Conservation (phyloP, 345 rosid genomes). For the Syzygium grande region DNA sequence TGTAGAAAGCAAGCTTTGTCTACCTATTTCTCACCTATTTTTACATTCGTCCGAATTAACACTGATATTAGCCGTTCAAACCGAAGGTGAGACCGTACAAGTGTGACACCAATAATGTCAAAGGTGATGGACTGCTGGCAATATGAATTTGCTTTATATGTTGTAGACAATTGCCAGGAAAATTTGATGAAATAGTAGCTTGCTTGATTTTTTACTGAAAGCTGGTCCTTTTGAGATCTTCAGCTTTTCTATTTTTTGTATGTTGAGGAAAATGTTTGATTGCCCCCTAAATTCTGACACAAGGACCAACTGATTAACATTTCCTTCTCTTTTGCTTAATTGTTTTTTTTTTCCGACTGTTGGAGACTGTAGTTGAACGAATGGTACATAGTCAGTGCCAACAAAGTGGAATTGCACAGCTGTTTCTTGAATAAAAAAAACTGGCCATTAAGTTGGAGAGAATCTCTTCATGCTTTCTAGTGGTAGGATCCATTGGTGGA, state of each 20-base stretch:
- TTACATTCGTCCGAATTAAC: neutral
- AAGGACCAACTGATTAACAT: neutral
- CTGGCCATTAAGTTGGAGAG: neutral
- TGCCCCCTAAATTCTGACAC: neutral
- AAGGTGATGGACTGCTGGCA: neutral
- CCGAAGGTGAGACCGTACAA: neutral
- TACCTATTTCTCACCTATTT: neutral
- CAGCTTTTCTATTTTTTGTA: neutral
- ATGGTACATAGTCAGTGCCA: neutral
- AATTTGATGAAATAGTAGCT: neutral
- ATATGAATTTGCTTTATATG: neutral
- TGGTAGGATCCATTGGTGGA: neutral
- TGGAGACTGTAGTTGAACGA: neutral
- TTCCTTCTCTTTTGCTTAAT: neutral
- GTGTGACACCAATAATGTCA: neutral
- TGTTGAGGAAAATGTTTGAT: neutral
- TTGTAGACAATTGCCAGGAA: neutral
- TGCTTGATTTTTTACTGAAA: neutral
- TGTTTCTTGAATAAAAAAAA: neutral
- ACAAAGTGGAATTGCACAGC: neutral
- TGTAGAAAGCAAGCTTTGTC: neutral
- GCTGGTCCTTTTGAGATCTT: neutral
- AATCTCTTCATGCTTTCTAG: neutral
- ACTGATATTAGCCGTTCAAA: neutral
- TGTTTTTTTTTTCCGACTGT: neutral